These are phyloP conservation scores for Yamadazyma trypodendri DNA, from an alignment of 1,139 yeast species.

Conservation along the genomic window DNA sequence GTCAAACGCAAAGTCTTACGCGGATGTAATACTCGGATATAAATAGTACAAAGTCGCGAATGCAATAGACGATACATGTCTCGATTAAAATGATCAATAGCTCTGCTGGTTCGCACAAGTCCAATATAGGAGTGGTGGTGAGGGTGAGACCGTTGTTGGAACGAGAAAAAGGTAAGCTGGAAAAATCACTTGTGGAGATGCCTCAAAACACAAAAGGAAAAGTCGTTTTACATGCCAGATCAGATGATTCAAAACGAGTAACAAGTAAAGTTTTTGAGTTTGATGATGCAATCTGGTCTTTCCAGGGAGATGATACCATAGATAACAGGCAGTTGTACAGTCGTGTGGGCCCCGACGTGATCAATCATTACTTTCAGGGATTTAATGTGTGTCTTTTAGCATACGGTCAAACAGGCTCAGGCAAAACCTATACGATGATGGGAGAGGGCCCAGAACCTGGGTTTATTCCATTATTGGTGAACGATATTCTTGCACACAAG, in stretches of 20 bases:
- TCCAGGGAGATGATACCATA: conserved; percentile 35
- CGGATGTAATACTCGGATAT: neutral
- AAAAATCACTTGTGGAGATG: conserved; percentile 11
- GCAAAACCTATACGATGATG: conserved; percentile 76
- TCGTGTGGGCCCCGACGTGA: conserved; percentile 53
- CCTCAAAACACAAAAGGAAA: conserved; percentile 10
- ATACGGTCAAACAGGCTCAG: conserved; percentile 76
- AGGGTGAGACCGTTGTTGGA: conserved; percentile 45
- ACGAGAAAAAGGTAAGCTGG: conserved; percentile 36
- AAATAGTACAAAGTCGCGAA: neutral
- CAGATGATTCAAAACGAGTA: conserved; percentile 1
- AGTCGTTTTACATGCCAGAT: conserved; percentile 4
- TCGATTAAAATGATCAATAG: neutral
- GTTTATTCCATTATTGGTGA: conserved; percentile 57
- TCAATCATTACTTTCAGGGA: conserved; percentile 66
- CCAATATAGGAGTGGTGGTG: conserved; percentile 43
- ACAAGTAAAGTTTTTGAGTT: conserved; percentile 37
- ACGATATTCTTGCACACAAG: conserved; percentile 49
- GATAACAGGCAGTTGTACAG: conserved; percentile 52
- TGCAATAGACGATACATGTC: neutral
- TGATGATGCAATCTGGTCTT: conserved; percentile 64
- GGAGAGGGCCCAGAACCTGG: conserved; percentile 55
- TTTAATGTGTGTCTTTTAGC: conserved; percentile 75
- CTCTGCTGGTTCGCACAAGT: neutral
- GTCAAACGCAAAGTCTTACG: neutral